A percentile compares a stretch with the other conserved stretches of the same genome.
Evolutionary conservation across 2,329 filamentous ascomycete species (phyloP).

Genomic region (Xylaria digitata): DNA sequence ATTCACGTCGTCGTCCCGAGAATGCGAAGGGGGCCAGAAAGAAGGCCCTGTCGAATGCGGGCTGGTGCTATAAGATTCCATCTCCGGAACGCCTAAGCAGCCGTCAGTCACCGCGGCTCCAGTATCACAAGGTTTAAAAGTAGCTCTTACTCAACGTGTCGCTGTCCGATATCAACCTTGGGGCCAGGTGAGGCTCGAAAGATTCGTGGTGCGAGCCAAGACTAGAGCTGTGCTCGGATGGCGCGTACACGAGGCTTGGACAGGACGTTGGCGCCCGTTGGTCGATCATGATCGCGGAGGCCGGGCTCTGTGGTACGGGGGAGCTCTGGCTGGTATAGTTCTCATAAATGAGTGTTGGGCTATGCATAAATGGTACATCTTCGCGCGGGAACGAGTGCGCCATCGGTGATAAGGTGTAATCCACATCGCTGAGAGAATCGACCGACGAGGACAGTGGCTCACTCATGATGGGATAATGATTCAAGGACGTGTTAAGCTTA

Average conservation of each 20-base stretch:
- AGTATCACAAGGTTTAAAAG: constrained; percentile 41
- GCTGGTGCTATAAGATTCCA: constrained; percentile 64
- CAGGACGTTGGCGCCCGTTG: constrained; percentile 69
- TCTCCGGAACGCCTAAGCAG: constrained; percentile 61
- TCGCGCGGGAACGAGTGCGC: constrained; percentile 66
- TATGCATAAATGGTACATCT: constrained; percentile 67
- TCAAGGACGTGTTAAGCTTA: constrained; percentile 55
- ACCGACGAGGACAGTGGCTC: constrained; percentile 66
- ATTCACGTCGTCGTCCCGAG: constrained; percentile 59
- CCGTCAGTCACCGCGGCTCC: constrained; percentile 47
- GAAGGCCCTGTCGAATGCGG: constrained; percentile 58
- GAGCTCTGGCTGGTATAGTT: constrained; percentile 65
- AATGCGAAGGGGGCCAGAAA: constrained; percentile 59
- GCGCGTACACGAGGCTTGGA: constrained; percentile 70
- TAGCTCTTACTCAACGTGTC: constrained; percentile 66
- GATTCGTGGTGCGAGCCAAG: constrained; percentile 69
- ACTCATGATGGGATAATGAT: constrained; percentile 58
- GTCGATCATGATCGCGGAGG: constrained; percentile 66
- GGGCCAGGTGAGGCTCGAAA: constrained; percentile 66
- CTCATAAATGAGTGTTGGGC: constrained; percentile 68
- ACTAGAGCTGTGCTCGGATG: constrained; percentile 70
- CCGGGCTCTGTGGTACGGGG: constrained; percentile 66
- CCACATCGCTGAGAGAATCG: constrained; percentile 70
- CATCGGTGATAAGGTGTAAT: constrained; percentile 67
- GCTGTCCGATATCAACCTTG: constrained; percentile 65